phyloP scores from a whole-genome alignment of 305 asterid species.

The Solanum chacoense region DNA sequence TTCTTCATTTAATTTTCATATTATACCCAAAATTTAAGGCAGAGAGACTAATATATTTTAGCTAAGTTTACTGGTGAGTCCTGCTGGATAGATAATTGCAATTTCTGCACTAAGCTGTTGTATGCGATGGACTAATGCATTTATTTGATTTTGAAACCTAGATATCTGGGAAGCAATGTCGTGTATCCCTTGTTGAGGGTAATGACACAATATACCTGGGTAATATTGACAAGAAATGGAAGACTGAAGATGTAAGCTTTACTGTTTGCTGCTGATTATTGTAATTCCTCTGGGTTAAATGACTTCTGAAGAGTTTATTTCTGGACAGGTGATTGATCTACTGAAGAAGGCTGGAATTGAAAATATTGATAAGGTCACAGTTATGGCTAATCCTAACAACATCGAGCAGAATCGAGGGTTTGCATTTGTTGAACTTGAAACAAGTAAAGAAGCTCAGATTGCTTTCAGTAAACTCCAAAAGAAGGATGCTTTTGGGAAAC shows the following conservation, averaged over 20 bases:
- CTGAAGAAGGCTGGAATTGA: constrained; percentile 47
- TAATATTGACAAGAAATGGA: constrained; percentile 62
- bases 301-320: constrained; percentile 11
- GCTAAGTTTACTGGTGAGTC: background rate
- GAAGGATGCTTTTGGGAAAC: constrained; percentile 34
- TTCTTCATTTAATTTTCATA: background rate
- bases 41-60: background rate
- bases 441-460: constrained; percentile 54
- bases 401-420: constrained; percentile 57
- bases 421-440: constrained; percentile 64
- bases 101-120: background rate
- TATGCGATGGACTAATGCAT: constrained; percentile 9
- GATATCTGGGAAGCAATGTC: constrained; percentile 67
- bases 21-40: background rate
- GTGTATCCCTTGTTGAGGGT: constrained; percentile 40
- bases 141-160: constrained; percentile 19
- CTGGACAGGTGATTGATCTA: constrained; percentile 39
- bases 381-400: constrained; percentile 45
- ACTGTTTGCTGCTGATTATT: constrained; percentile 8
- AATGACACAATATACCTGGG: constrained; percentile 65
- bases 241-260: constrained; percentile 52
- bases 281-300: constrained; percentile 6
- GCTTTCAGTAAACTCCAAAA: constrained; percentile 56
- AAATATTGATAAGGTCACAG: constrained; percentile 46
- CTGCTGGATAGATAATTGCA: background rate